Evolutionary conservation across 202 grass and related monocot species (phyloP).

Genomic region (Panicum virgatum): DNA sequence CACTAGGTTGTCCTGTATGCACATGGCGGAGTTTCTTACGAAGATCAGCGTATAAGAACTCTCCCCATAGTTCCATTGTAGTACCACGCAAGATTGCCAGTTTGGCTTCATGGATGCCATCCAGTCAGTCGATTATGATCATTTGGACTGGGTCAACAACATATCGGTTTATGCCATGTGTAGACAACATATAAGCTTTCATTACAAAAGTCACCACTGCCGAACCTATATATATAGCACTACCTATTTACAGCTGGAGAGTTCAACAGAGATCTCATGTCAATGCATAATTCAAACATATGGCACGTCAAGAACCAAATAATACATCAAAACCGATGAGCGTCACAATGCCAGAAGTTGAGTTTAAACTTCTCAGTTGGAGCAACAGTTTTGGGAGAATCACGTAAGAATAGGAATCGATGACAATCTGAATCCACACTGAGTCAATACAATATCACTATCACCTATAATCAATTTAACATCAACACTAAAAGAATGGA

Average conservation of each 20-base stretch:
- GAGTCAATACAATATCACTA: conserved; percentile 32
- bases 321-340: not conserved
- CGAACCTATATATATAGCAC: not conserved
- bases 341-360: not conserved
- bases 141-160: conserved; percentile 8
- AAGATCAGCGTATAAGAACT: not conserved
- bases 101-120: conserved; percentile 32
- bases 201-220: not conserved
- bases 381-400: not conserved
- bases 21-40: conserved; percentile 29
- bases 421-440: conserved; percentile 26
- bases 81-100: not conserved
- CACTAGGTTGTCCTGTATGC: not conserved
- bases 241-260: not conserved
- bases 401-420: conserved; percentile 1
- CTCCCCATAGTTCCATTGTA: not conserved
- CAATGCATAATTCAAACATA: conserved; percentile 13
- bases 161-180: not conserved
- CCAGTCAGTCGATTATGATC: not conserved
- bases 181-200: conserved; percentile 5
- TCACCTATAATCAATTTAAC: conserved; percentile 52
- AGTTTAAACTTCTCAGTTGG: conserved; percentile 28
- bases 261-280: not conserved
- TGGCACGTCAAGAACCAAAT: not conserved
- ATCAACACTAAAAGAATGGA: conserved; percentile 54